Base-by-base conservation (phyloP, 805 yeast species). In the Schwanniomyces sp. region DNA sequence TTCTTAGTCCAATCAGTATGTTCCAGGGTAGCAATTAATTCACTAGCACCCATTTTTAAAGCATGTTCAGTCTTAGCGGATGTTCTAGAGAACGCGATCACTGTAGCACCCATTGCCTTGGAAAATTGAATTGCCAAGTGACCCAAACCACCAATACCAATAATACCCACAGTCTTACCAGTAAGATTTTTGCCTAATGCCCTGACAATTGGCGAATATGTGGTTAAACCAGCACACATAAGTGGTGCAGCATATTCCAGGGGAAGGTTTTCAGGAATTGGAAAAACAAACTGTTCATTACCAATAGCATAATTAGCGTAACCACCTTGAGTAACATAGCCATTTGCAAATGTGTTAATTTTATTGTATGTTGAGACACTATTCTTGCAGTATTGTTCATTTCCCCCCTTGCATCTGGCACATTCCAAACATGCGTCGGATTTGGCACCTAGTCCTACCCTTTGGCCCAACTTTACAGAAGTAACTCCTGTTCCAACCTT, bases 371-470 rank as follows among this genome's bases (percentile, higher is more conserved):
- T 86, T 38, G 61, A 56, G 32, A 72, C 73, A 43, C 68, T 64
- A 14, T 72, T 61, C 12, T 52, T 46, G 69, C 95, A 88, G 70
- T 80, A 80, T 47, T 69, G 70, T 53, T 74, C 75, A 49, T 66
- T 61, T 44, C 63, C 63, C 28, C 42, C n/a, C 8, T 53, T 40
- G 57, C 82, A 88, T 59, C 81, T 71, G 43, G 70, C 56, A 69
- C 96, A 88, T 14, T 79, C 71, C 49, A 77, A 67, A 70, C 96
- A 88, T 26, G 86, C 71, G 43, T 69, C 72, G 18, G 76, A 71
- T 58, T 78, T 82, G 18, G 94, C 92, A 56, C 96, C 96, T 42
- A 86, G 78, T 43, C 94, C 96, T 24, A 86, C 95, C 52, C 88
- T 74, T 53, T 89, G 85, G 45, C 96, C 96, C 25, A 84, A 59